Conservation (phyloP, 768 basidiomycete species). For the Polyporus arcularius region DNA sequence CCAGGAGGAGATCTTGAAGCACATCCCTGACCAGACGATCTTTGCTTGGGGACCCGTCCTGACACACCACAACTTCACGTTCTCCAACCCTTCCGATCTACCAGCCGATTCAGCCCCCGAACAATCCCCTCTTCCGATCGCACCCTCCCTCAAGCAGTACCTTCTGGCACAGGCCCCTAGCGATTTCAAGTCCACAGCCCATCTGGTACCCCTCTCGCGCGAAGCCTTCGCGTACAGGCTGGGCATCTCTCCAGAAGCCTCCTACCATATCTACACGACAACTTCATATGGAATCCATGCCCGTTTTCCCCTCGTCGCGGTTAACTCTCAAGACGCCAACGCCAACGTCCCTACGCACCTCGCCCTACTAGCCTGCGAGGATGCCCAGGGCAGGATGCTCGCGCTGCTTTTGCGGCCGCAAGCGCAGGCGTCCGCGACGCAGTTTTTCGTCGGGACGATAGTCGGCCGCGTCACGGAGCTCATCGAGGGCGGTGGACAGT, state of each 20-base stretch:
- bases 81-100: neutral
- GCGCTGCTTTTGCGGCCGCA: conserved; percentile 6
- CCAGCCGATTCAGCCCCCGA: neutral
- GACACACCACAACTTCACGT: neutral
- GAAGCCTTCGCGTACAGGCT: no score
- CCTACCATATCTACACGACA: neutral
- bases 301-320: conserved; percentile 2
- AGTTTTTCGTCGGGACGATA: conserved; percentile 1
- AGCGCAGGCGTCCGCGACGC: neutral
- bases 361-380: conserved; percentile 8
- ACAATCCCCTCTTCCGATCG: neutral
- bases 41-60: conserved; percentile 10
- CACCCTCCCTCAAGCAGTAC: neutral
- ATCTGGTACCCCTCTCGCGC: no score
- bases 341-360: neutral
- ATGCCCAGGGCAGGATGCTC: neutral
- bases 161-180: neutral
- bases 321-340: neutral
- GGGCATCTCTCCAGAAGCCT: neutral
- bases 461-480: neutral
- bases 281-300: conserved; percentile 10
- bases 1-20: conserved; percentile 14
- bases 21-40: conserved; percentile 13
- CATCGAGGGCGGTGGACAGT: neutral
- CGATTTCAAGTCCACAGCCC: no score